Base-by-base conservation (phyloP, 148 eudicot genomes). In the Heliosperma pusillum region DNA sequence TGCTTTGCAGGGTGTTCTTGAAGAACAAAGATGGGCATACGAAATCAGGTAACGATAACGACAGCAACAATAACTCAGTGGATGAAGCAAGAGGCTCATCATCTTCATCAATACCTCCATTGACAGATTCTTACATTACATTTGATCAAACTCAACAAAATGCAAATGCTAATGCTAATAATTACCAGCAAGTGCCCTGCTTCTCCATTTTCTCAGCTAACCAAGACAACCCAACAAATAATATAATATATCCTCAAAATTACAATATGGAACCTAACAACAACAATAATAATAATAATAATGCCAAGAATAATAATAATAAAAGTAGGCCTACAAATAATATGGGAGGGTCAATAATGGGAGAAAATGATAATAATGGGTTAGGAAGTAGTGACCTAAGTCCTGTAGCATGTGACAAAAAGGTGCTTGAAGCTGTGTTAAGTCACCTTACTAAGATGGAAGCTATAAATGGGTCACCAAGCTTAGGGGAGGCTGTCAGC, bases 141-240 rank as follows among this genome's bases (percentile, higher is more conserved):
- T 86, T 86, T 63, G 82, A 80, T 80, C 85, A 84, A 73, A 79
- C 70, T 20, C 73, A 67, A 16, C 73, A 73, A 40, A n/a, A n/a
- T n/a, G 10, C 53, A 44, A 69, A 65, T 70, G 45, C 76, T 10
- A 56, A 55, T 62, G 45, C 70, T 47, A 27, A 61, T 20, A 63
- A 61, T 29, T 70, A 80, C 75, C 83, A 76, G 87, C 91, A 88
- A 80, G 89, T 88, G 91, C 87, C 91, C 89, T 88, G 91, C 91
- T 88, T 88, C 91, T 88, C 91, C 89, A 88, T 76, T 76, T 81
- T 62, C 66, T 66, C 80, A 44, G 60, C 40, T 13, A 72, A 47
- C 74, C 82, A 30, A 82, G 4, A 4, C 36, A 53, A 24, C 17
- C 26, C 33, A 24, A 67, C 71, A 67, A 67, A 40, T 47, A 42